Evolutionary conservation across 2,329 filamentous ascomycete species (phyloP), one percentile per base, ranked within the genome.

Genomic region (Xylaria polymorpha): DNA sequence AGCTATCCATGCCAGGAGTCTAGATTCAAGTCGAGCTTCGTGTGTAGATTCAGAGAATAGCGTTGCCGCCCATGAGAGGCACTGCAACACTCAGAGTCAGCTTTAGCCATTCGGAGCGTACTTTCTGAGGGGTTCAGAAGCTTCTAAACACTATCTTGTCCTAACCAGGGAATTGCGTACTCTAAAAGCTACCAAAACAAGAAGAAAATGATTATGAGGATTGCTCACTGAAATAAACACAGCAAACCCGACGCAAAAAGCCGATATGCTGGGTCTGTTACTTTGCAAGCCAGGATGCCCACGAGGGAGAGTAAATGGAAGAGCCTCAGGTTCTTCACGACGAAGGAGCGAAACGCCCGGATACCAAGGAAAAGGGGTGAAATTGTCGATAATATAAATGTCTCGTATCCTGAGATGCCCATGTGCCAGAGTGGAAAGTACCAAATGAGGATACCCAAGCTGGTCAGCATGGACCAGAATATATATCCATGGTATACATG

Each of bases 401-500:
- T 91, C 82, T 99, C 96, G 78, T 96, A 99, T 71, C 96, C 96
- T 4, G 95, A 98, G 69, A 99, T 97, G 35, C 96, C 96, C 96
- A 99, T 99, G 80, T 98, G 90, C 96, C 96, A 99, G 12, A 99
- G 88, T 15, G 96, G 96, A 79, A 99, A 99, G 81, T 97, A 99
- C 96, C 96, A 99, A 53, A 99, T 92, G 50, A 93, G 86, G 53
- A 99, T 85, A 32, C 94, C 94, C 61, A 99, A 85, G 69, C 94
- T 94, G 67, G 96, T 99, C 73, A 98, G 84, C 78, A 95, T 92
- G 10, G 94, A 94, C 96, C 96, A 99, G 82, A 98, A 98, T 65
- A 96, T 89, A 79, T 95, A 98, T 68, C 95, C 96, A 81, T 94
- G 94, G 81, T 98, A 98, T 61, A 97, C 88, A 83, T 98, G 93